Evolutionary conservation across 768 basidiomycete genomes (phyloP).

Genomic region (Trametopsis cervina): DNA sequence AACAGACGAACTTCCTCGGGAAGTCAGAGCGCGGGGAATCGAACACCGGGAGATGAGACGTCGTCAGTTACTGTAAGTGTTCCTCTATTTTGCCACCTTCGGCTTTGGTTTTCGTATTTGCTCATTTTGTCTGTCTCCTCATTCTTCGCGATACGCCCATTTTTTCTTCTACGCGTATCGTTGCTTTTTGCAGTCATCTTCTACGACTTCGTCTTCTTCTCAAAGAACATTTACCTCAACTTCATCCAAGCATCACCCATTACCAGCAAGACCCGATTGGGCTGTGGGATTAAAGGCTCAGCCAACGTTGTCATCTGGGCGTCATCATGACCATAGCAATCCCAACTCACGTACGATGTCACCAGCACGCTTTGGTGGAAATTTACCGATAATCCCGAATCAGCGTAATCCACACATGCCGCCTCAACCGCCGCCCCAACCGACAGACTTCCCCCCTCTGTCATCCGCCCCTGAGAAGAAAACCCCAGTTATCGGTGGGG

Average conservation of each 20-base stretch:
- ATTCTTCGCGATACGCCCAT: neutral
- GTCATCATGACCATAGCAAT: slow-evolving; percentile 46
- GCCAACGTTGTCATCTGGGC: slow-evolving; percentile 48
- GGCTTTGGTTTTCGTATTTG: neutral
- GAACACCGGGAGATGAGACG: slow-evolving; percentile 68
- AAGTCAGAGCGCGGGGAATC: slow-evolving; percentile 40
- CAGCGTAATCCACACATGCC: slow-evolving; percentile 12
- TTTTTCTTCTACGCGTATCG: neutral
- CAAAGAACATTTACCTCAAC: slow-evolving; percentile 71
- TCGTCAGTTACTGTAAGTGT: slow-evolving; percentile 68
- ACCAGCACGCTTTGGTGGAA: slow-evolving; percentile 26
- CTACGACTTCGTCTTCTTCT: slow-evolving; percentile 74
- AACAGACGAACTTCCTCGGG: slow-evolving; percentile 44
- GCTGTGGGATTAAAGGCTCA: slow-evolving; percentile 79
- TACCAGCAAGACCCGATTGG: slow-evolving; percentile 85
- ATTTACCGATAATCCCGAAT: slow-evolving; percentile 3
- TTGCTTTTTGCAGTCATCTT: slow-evolving; percentile 48
- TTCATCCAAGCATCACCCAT: slow-evolving; percentile 63
- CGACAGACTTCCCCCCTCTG: slow-evolving; percentile 69
- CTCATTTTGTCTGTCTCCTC: neutral
- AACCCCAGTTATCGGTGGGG: slow-evolving; percentile 53
- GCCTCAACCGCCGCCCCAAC: slow-evolving; percentile 36
- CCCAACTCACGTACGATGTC: slow-evolving; percentile 32
- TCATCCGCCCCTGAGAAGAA: slow-evolving; percentile 41
- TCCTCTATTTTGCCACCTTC: neutral